phyloP scores from a whole-genome alignment of 2,329 filamentous ascomycete genomes.

The Aspergillus floridensis region DNA sequence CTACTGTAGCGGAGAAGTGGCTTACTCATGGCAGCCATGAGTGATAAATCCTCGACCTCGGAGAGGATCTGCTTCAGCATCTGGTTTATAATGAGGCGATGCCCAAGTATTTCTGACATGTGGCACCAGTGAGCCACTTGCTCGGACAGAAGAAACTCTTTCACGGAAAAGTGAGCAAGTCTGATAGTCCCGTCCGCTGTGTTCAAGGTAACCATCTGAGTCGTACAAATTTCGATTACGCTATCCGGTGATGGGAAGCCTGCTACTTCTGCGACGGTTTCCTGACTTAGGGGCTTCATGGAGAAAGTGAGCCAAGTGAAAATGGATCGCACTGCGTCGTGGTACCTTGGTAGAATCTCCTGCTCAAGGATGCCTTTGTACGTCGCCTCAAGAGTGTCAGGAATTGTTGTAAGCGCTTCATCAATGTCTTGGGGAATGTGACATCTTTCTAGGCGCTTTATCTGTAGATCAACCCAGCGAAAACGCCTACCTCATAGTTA shows the following conservation, averaged over 20 bases:
- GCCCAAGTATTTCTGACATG: background rate
- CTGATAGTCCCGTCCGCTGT: background rate
- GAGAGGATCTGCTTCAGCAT: background rate
- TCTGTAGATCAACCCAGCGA: constrained; percentile 2
- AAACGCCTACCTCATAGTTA: background rate
- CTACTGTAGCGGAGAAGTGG: background rate
- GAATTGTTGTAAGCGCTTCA: background rate
- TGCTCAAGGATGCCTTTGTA: background rate
- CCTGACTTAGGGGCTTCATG: background rate
- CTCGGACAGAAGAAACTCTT: background rate
- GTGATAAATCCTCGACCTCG: background rate
- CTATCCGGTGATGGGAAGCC: background rate
- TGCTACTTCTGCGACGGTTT: background rate
- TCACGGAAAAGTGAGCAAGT: background rate
- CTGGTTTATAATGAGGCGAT: background rate
- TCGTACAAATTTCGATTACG: background rate
- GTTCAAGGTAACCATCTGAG: background rate
- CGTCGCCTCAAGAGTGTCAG: background rate
- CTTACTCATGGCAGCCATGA: background rate
- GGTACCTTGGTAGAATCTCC: background rate
- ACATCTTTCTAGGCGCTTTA: background rate
- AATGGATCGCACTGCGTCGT: background rate
- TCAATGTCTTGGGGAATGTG: background rate
- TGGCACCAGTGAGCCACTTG: background rate
- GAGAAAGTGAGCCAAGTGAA: background rate